phyloP scores from a whole-genome alignment of 352 stramenopile species.

The Pythium monospermum region DNA sequence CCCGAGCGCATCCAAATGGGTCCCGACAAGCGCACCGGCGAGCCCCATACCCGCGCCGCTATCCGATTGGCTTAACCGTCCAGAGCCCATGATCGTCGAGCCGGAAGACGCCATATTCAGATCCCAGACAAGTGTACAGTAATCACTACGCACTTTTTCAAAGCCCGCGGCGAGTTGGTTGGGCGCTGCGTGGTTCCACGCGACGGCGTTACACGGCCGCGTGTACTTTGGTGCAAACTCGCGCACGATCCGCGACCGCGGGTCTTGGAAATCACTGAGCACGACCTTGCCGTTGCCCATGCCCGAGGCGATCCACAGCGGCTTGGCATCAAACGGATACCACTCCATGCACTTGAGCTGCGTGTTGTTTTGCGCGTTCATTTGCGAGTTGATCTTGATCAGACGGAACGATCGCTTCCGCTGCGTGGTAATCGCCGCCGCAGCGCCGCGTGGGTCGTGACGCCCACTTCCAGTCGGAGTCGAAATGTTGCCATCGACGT shows the following conservation, averaged over 20 bases:
- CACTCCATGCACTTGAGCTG: conserved; percentile 85
- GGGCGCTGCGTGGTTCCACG: conserved; percentile 73
- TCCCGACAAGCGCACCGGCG: conserved; percentile 14
- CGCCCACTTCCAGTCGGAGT: background rate
- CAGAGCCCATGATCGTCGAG: conserved; percentile 20
- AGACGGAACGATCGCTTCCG: conserved; percentile 81
- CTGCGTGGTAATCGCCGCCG: conserved; percentile 52
- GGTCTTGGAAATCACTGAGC: conserved; percentile 76
- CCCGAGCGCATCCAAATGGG: conserved; percentile 13
- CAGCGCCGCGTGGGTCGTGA: background rate
- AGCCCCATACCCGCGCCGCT: conserved; percentile 1
- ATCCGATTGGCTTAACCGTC: background rate
- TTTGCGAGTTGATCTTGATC: conserved; percentile 51
- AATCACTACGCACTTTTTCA: conserved; percentile 85
- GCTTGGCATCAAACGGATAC: conserved; percentile 71
- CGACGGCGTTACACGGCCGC: conserved; percentile 76
- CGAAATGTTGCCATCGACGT: conserved; percentile 11
- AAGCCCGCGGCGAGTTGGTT: conserved; percentile 78
- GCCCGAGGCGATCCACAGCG: conserved; percentile 68
- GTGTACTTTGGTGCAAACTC: conserved; percentile 81
- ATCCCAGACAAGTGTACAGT: conserved; percentile 83
- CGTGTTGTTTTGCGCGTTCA: conserved; percentile 26
- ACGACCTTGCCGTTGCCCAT: conserved; percentile 77
- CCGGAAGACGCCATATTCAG: conserved; percentile 42
- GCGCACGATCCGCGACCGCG: conserved; percentile 50